Evolutionary conservation across 1,284 basidiomycete genomes (phyloP).

Genomic region (Puccinia brachypodii): DNA sequence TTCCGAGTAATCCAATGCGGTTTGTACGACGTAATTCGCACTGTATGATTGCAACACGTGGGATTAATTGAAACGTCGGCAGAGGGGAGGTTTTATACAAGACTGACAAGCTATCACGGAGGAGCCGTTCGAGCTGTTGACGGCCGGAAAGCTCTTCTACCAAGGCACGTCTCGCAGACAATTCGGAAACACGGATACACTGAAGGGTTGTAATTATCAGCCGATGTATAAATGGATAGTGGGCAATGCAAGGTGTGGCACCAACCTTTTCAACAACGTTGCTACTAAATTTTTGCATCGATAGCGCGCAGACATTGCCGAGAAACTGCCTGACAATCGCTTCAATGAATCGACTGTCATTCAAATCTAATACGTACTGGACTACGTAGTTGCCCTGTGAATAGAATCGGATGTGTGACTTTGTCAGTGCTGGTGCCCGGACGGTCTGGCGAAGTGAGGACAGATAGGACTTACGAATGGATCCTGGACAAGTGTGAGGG

Average conservation of each 20-base stretch:
- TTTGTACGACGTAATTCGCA: constrained; percentile 62
- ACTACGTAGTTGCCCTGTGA: constrained; percentile 62
- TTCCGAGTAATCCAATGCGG: constrained; percentile 92
- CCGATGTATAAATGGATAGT: background rate
- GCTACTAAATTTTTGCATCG: constrained; percentile 97
- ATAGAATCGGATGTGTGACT: constrained; percentile 5
- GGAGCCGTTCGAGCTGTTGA: constrained; percentile 87
- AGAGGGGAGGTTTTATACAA: constrained; percentile 34
- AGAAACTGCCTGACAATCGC: constrained; percentile 95
- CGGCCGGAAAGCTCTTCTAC: constrained; percentile 95
- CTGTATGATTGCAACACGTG: background rate
- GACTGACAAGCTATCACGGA: constrained; percentile 75
- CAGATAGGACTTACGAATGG: constrained; percentile 65
- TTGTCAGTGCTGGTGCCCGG: constrained; percentile 46
- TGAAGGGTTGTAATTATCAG: constrained; percentile 57
- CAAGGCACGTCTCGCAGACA: constrained; percentile 85
- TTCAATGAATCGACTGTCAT: constrained; percentile 96
- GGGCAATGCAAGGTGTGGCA: constrained; percentile 50
- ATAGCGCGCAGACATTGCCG: constrained; percentile 95
- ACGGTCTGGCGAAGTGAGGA: constrained; percentile 77
- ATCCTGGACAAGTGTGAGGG: constrained; percentile 95
- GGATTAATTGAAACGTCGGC: background rate
- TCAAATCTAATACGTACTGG: constrained; percentile 96
- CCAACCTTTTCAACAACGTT: constrained; percentile 86
- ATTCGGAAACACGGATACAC: constrained; percentile 97